These are phyloP conservation scores for Aspergillus ustus DNA, from an alignment of 2,329 filamentous ascomycete genomes.

Conservation along the genomic window DNA sequence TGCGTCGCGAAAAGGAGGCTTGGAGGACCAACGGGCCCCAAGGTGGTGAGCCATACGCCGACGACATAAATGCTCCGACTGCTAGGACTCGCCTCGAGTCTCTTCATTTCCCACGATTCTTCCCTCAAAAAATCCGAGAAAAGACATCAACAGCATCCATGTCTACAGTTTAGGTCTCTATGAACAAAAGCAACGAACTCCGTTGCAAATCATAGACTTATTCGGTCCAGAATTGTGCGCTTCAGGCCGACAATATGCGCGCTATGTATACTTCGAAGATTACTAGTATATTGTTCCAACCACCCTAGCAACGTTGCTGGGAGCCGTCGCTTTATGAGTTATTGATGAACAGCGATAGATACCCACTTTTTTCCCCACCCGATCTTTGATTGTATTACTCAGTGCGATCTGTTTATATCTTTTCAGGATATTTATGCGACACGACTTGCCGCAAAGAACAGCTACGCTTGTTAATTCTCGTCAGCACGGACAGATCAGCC, in stretches of 20 bases:
- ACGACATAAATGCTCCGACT: slow-evolving; percentile 42
- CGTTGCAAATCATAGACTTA: neutral
- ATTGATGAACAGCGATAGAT: slow-evolving; percentile 13
- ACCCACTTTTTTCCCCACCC: slow-evolving; percentile 2
- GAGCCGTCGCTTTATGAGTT: neutral
- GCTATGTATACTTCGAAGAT: neutral
- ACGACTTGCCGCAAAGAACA: neutral
- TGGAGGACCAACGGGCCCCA: slow-evolving; percentile 43
- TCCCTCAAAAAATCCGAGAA: slow-evolving; percentile 33
- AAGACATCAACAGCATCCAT: slow-evolving; percentile 33
- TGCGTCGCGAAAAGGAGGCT: slow-evolving; percentile 49
- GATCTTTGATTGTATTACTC: slow-evolving; percentile 5
- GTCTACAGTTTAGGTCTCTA: slow-evolving; percentile 22
- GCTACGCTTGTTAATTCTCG: neutral
- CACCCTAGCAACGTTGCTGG: neutral
- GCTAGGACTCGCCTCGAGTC: slow-evolving; percentile 45
- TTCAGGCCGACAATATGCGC: neutral
- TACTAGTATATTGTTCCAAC: neutral
- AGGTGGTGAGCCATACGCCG: slow-evolving; percentile 42
- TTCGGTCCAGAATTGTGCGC: neutral
- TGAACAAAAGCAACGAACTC: neutral
- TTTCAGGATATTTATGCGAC: neutral
- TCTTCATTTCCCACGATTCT: slow-evolving; percentile 32
- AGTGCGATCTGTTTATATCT: neutral
- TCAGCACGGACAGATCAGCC: neutral